Base-by-base conservation (phyloP, 2,329 filamentous ascomycete genomes). In the Colletotrichum echinochloae region DNA sequence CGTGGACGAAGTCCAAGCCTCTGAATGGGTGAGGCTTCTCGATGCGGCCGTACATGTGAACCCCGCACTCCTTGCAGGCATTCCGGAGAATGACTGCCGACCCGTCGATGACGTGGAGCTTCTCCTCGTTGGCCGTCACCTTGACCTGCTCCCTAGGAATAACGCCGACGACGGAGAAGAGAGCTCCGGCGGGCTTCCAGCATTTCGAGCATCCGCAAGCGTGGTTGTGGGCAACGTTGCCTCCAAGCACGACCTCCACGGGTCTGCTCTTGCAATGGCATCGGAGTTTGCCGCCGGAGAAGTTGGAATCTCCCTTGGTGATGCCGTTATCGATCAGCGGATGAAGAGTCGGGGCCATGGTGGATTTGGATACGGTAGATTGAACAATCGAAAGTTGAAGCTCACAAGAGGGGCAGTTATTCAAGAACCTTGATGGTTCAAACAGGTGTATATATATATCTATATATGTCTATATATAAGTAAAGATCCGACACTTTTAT, bases 201-300 rank as follows among this genome's bases (percentile, higher is more conserved):
- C 90, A 92, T 79, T 92, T 90, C 65, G 89, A 91, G 81, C 90
- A 92, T 72, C 90, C 90, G 80, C 90, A 92, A 65, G 88, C 89
- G 80, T 92, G 90, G 83, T 92, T 92, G 83, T 92, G 89, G 2
- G 84, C 81, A 66, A 92, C 87, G 74, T 91, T 88, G 77, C 86
- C 82, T 68, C 75, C 78, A 48, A 92, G 83, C 0, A 84, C 85
- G 28, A 92, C 84, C 75, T 89, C 85, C 70, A 92, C 87, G 33
- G 85, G 86, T 77, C 85, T 78, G 72, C 74, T 81, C 14, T 79
- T 65, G 83, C 90, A 92, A 75, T 86, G 85, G 83, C 90, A 92
- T 78, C 82, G 82, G 11, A 92, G 84, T 62, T 84, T 89, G 68
- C 90, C 90, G 68, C 90, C 90, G 0, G 83, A 55, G 79, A 89